These are phyloP conservation scores for Takakia lepidozioides DNA, from an alignment of 225 moss, liverwort and hornwort genomes.

Conservation along the genomic window DNA sequence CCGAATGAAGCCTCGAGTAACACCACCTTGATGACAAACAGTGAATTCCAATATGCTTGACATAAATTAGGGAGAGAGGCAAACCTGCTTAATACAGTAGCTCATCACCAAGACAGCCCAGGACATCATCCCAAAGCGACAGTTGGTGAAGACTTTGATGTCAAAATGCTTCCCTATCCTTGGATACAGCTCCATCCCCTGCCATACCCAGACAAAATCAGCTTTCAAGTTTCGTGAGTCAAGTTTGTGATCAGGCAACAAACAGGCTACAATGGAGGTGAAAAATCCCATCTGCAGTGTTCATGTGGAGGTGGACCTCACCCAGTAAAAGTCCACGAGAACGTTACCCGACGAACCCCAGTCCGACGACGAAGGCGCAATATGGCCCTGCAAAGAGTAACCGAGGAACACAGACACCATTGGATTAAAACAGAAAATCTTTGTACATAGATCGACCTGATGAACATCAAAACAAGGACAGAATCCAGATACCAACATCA, in stretches of 20 bases:
- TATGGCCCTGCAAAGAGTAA: conserved; percentile 82
- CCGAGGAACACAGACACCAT: no score
- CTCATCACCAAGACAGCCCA: conserved; percentile 87
- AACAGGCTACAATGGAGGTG: no score
- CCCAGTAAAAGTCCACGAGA: conserved; percentile 94
- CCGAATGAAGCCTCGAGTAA: no score
- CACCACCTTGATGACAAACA: no score
- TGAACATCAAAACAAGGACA: conserved; percentile 5
- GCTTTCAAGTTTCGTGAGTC: no score
- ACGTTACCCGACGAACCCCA: conserved; percentile 89
- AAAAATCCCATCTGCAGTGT: no score
- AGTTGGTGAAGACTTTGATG: conserved; percentile 94
- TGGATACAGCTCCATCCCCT: conserved; percentile 99
- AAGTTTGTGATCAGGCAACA: no score
- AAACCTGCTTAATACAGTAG: conserved; percentile 89
- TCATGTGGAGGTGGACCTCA: no score
- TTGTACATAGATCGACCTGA: no score
- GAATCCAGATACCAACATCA: conserved; percentile 2
- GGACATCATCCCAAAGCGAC: conserved; percentile 99
- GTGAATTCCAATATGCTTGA: no score
- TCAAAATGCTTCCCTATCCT: conserved; percentile 84
- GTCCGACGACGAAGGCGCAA: conserved; percentile 82
- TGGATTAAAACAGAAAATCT: no score
- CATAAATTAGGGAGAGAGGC: no score
- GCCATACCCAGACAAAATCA: conserved; percentile 18